These are phyloP conservation scores for Neofusicoccum parvum DNA, from an alignment of 2,329 filamentous ascomycete species.

Conservation along the genomic window DNA sequence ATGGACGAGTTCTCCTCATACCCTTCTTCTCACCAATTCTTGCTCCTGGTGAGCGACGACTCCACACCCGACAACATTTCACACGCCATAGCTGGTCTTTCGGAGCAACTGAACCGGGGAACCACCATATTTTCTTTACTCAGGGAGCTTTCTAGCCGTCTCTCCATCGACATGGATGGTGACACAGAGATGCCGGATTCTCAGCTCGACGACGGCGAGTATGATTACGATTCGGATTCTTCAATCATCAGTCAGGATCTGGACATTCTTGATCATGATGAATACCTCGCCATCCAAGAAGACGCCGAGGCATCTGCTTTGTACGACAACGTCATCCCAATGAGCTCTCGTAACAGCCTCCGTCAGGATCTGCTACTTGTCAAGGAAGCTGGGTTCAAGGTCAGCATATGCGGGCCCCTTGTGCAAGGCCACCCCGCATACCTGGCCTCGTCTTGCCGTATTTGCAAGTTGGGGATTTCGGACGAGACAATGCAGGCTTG, in stretches of 20 bases:
- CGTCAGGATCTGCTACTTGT: slow-evolving; percentile 62
- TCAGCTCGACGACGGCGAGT: neutral
- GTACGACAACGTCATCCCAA: neutral
- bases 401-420: slow-evolving; percentile 63
- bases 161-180: slow-evolving; percentile 43
- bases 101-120: slow-evolving; percentile 43
- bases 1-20: slow-evolving; percentile 61
- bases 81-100: slow-evolving; percentile 47
- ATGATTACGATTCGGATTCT: neutral
- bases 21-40: slow-evolving; percentile 59
- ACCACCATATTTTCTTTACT: slow-evolving; percentile 54
- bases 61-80: slow-evolving; percentile 47
- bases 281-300: neutral
- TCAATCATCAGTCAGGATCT: neutral
- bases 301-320: neutral
- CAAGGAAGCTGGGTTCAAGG: slow-evolving; percentile 68
- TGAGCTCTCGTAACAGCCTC: slow-evolving; percentile 44
- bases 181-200: slow-evolving; percentile 31
- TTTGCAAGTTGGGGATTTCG: slow-evolving; percentile 71
- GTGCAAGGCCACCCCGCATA: slow-evolving; percentile 52
- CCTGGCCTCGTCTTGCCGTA: slow-evolving; percentile 69
- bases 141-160: slow-evolving; percentile 45
- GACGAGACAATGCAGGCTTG: slow-evolving; percentile 76
- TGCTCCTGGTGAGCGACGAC: slow-evolving; percentile 55
- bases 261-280: neutral